Conservation (phyloP, 352 stramenopile genomes). For the Phytophthora ohioensis region DNA sequence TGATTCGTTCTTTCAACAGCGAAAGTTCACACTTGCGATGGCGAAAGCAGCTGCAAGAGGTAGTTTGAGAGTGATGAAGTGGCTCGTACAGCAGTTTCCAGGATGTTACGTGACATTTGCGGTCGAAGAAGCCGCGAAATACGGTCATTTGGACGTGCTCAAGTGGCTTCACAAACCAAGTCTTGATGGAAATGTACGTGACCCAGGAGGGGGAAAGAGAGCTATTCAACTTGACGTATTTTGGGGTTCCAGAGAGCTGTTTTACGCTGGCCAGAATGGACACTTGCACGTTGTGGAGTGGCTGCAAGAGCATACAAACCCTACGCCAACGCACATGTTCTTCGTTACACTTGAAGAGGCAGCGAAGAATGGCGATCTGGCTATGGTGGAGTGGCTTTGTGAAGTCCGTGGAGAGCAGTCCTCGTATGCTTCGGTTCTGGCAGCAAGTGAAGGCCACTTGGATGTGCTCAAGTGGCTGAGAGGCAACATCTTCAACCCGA, state of each 20-base stretch:
- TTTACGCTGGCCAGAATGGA: constrained; percentile 44
- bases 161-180: constrained; percentile 40
- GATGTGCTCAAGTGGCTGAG: constrained; percentile 38
- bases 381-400: constrained; percentile 47
- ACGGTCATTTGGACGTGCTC: constrained; percentile 47
- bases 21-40: constrained; percentile 41
- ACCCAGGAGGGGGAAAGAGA: constrained; percentile 4
- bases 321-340: constrained; percentile 49
- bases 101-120: constrained; percentile 42
- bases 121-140: constrained; percentile 40
- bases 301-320: constrained; percentile 49
- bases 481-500: constrained; percentile 36
- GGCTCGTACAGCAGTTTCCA: constrained; percentile 38
- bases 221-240: constrained; percentile 30
- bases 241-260: constrained; percentile 47
- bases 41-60: constrained; percentile 38
- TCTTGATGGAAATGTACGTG: constrained; percentile 18
- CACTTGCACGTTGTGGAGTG: constrained; percentile 45
- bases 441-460: constrained; percentile 46
- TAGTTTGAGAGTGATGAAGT: constrained; percentile 40
- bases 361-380: constrained; percentile 42
- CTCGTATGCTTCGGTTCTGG: constrained; percentile 42
- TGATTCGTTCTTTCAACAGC: constrained; percentile 39
- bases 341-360: constrained; percentile 48
- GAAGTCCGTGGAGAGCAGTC: constrained; percentile 43